Percentiles rank a stretch among this genome's conserved stretches.
These are phyloP conservation scores for Echinosophora koreensis DNA, from an alignment of 306 rosid species.

Conservation along the genomic window DNA sequence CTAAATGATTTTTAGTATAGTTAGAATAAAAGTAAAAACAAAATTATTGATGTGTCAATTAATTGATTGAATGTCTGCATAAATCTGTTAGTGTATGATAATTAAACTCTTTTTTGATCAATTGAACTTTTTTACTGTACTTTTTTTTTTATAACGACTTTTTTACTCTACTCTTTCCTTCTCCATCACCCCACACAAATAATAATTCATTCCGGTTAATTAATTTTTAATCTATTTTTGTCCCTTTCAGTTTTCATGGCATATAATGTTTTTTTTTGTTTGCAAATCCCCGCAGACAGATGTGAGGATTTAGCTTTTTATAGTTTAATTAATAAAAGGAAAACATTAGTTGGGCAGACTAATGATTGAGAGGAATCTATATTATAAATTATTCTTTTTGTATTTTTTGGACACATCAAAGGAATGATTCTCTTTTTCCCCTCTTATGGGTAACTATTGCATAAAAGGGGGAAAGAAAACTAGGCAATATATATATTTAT, in stretches of 20 bases:
- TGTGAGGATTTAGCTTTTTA: neutral
- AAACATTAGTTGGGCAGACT: slow-evolving; percentile 22
- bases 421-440: neutral
- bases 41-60: too few species aligned
- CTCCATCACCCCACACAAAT: too few species aligned
- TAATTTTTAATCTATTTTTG: neutral
- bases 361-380: slow-evolving; percentile 39
- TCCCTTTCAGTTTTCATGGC: neutral
- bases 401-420: neutral
- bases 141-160: too few species aligned
- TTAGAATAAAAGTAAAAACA: too few species aligned
- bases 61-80: too few species aligned
- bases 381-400: neutral
- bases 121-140: too few species aligned
- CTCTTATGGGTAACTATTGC: neutral
- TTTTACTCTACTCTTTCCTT: too few species aligned
- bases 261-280: neutral
- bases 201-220: neutral
- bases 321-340: neutral
- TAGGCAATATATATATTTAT: neutral
- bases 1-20: too few species aligned
- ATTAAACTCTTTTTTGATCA: too few species aligned
- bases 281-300: neutral
- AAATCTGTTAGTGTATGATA: too few species aligned
- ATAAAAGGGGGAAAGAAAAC: neutral